Base-by-base conservation (phyloP, 352 stramenopile genomes). In the Pythium grandisporangium region DNA sequence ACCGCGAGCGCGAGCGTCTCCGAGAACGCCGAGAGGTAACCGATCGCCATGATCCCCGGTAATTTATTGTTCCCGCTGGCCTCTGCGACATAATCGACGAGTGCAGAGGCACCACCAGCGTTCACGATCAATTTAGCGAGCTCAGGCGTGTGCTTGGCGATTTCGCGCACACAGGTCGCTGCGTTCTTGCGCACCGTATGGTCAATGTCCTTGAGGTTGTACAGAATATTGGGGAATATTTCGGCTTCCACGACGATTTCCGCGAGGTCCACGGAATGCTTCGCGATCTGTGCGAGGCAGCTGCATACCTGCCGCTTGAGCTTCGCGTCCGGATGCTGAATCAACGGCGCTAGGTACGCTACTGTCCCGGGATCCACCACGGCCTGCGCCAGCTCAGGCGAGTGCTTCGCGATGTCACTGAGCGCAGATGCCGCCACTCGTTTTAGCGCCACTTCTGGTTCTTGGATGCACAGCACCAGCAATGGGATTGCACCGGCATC, bases 91-190 rank as follows among this genome's bases (percentile, higher is more conserved):
- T 96, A 97, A 55, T 98, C 92, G 1, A 97, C 90, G 2, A 98
- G 70, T 11, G 90, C 90, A 0, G 88, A 94, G 3, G 89, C 85
- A n/a, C 92, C 92, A n/a, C 92, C 92, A 5, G 82, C 83, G 48
- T 97, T 98, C 22, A 98, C 92, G 35, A 98, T 95, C 29, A 98
- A 59, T 59, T 97, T 97, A 12, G 92, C 90, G 2, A 98, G 84
- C 66, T 98, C 92, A 0, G 89, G 86, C 0, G 90, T 97, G 61
- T 98, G 92, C 52, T 98, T 98, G 45, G 84, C 86, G 33, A 98
- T 84, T 55, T 98, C 92, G 11, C 92, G 85, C 24, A 98, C 91
- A 60, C 84, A 96, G 2, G 90, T 98, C 16, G 92, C 92, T 2
- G 88, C 88, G 52, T 97, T 97, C 61, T 97, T 98, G n/a, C 89